Base-by-base conservation (phyloP, 2,329 filamentous ascomycete species). In the Knoxdaviesia capensis region DNA sequence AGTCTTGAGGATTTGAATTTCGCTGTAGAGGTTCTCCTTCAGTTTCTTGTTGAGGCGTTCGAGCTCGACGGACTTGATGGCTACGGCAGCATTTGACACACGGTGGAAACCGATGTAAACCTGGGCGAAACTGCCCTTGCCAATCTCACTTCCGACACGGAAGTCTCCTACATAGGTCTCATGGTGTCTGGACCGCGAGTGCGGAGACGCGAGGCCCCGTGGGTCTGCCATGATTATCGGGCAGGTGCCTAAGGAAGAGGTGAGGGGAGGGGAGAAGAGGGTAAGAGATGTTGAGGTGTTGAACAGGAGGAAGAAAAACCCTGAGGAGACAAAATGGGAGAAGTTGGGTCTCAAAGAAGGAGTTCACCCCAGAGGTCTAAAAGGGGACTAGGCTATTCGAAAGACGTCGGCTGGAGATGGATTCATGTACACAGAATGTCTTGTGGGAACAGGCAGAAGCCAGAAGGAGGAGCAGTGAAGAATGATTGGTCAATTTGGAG, bases 111-210 rank as follows among this genome's bases (percentile, higher is more conserved):
- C 86, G 57, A 81, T 75, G 59, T 90, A 96, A 50, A 98, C 90
- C 50, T 86, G 86, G 49, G 90, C 90, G 66, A 96, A 98, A 65
- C 90, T 96, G 48, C 90, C 90, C 63, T 90, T 90, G 48, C 90
- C 90, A 57, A 96, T 94, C 63, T 94, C 84, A 51, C 81, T 77
- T 51, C 86, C 74, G 53, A 88, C 77, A 52, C 73, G 71, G 60
- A 92, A 94, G 54, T 80, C 76, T 50, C 86, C 84, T 52, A 90
- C 58, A 10, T 44, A 36, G 28, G 11, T 10, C 29, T 42, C 20
- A 9, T 34, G 31, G 28, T 43, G 38, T 20, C 34, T 43, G 4
- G 37, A 34, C 5, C 42, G 42, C 34, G 45, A 33, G 41, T 11
- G 34, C 38, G 34, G 41, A 34, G 34, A 39, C 30, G 41, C 34